Base-by-base conservation (phyloP, 371 early-diverging fungal genomes). In the Rhizopus delemar region DNA sequence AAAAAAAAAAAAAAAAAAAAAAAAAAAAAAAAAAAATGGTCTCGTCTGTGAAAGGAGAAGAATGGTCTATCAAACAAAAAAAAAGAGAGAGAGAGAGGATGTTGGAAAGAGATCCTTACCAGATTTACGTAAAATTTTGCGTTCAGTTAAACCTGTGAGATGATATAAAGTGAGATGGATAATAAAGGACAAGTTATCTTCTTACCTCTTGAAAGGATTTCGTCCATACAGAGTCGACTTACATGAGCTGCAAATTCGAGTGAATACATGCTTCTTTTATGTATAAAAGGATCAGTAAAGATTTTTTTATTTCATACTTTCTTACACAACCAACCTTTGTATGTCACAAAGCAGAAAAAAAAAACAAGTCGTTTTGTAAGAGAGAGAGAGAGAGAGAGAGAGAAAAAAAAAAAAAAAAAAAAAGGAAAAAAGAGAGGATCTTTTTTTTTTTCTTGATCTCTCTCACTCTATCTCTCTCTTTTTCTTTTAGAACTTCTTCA, bases 111-210 rank as follows among this genome's bases (percentile, higher is more conserved):
- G 28, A 1, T 38, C 46, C 59, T 52, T 63, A 75, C 78, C 69
- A 56, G 76, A 67, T 65, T 79, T 79, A 12, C 70, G 62, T 16
- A 79, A 65, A 36, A 79, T 70, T 49, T 79, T 79, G 33, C 74
- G 67, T 51, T 79, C 80, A 38, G 67, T 53, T 32, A 79, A 34
- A 11, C 80, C 78, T 78, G 61, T 9, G 22, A 2, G 22, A 22
- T 22, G 22, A 22, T 22, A 22, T 22, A 22, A 22, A 1, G 22
- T 22, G 22, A 22, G 22, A 22, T 22, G 22, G 2, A 22, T 22
- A 22, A 22, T 22, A 22, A 22, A 22, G 22, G 0, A 22, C 22
- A 22, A 22, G 22, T 22, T 2, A 22, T 22, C 22, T 22, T 22
- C 22, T 57, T 69, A 77, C 78, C 78, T 68, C 78, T 63, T 55